These are phyloP conservation scores for Schizochytrium sp. DNA, from an alignment of 108 stramenopile genomes.

Conservation along the genomic window DNA sequence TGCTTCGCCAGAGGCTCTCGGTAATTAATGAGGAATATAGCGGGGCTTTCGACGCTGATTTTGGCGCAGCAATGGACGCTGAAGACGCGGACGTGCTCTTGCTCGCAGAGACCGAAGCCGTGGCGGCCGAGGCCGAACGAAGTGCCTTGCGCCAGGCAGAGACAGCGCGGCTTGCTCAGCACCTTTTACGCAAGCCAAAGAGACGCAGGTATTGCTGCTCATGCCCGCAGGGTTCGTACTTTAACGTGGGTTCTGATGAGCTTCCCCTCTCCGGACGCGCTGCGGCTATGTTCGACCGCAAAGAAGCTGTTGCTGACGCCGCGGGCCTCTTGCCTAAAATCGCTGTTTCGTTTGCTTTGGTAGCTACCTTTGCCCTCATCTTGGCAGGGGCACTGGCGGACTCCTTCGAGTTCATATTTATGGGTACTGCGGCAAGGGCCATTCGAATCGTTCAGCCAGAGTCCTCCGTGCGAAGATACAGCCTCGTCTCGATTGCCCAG, in stretches of 20 bases:
- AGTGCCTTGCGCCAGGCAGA: neutral
- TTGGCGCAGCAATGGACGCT: neutral
- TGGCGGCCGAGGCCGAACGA: neutral
- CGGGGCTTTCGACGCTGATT: neutral
- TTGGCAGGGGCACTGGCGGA: constrained; percentile 43
- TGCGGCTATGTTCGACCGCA: neutral
- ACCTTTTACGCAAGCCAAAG: neutral
- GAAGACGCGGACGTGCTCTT: neutral
- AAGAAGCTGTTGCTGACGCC: constrained; percentile 25
- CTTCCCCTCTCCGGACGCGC: neutral
- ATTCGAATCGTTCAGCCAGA: constrained; percentile 47
- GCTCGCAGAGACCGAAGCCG: no score
- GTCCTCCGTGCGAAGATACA: constrained; percentile 43
- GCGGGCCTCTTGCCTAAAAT: constrained; percentile 41
- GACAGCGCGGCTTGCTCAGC: neutral
- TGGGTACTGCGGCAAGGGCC: constrained; percentile 63
- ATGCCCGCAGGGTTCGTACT: neutral
- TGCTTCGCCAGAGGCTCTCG: neutral
- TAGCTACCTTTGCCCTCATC: constrained; percentile 6
- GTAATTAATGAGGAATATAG: neutral
- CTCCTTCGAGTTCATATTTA: constrained; percentile 71
- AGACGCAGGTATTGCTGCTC: neutral
- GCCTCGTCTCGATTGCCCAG: constrained; percentile 61
- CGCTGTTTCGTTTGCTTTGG: neutral
- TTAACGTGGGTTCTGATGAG: neutral